phyloP scores from a whole-genome alignment of 441 rosid genomes.

The Raphanus hybrid region DNA sequence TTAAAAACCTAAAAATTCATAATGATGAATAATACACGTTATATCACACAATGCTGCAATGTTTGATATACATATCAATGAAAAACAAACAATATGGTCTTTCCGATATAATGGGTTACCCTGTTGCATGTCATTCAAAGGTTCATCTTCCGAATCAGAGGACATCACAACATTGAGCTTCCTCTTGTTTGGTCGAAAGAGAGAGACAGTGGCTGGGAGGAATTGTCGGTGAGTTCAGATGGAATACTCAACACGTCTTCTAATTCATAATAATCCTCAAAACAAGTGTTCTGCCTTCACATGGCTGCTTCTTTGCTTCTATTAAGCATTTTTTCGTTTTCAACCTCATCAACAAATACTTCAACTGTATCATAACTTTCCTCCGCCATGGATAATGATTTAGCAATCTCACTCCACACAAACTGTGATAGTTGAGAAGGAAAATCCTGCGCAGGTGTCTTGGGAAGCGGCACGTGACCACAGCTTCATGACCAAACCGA shows the following conservation, averaged over 20 bases:
- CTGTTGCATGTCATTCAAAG: slow-evolving; percentile 15
- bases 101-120: too few species aligned
- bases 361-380: slow-evolving; percentile 38
- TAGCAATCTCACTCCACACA: slow-evolving; percentile 68
- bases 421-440: slow-evolving; percentile 84
- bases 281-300: slow-evolving; percentile 62
- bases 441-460: slow-evolving; percentile 66
- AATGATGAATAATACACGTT: too few species aligned
- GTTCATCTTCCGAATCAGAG: slow-evolving; percentile 90
- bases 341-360: slow-evolving; percentile 51
- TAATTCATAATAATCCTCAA: slow-evolving; percentile 52
- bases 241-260: slow-evolving; percentile 42
- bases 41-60: too few species aligned
- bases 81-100: too few species aligned
- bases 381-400: slow-evolving; percentile 39
- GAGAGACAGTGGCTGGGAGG: slow-evolving; percentile 54
- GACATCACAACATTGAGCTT: slow-evolving; percentile 62
- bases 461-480: slow-evolving; percentile 67
- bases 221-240: slow-evolving; percentile 50
- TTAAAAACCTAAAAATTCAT: too few species aligned
- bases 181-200: slow-evolving; percentile 46
- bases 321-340: slow-evolving; percentile 43
- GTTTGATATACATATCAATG: too few species aligned
- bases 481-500: slow-evolving; percentile 57
- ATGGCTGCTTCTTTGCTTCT: slow-evolving; percentile 80